Conservation (phyloP, 164 flowering plant genomes). For the Annona cherimola region DNA sequence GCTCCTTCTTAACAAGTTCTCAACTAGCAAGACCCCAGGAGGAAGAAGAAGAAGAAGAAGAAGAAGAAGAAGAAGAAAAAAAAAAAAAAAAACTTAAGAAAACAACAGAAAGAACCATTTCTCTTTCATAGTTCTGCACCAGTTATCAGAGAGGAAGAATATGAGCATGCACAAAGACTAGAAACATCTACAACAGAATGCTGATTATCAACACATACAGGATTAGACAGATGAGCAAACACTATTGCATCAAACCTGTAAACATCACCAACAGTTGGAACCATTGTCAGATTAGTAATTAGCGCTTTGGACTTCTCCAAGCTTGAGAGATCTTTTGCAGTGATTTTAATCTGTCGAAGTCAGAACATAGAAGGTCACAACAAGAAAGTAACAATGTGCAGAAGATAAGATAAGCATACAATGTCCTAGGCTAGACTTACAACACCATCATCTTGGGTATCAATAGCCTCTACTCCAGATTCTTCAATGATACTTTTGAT, state of each 20-base stretch:
- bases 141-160: no score
- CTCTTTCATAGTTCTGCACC: no score
- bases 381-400: background rate
- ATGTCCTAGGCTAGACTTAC: slow-evolving; percentile 34
- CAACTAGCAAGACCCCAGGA: no score
- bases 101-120: no score
- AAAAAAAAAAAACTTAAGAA: no score
- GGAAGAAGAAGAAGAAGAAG: no score
- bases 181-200: no score
- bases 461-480: slow-evolving; percentile 85
- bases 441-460: slow-evolving; percentile 71
- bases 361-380: background rate
- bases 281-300: slow-evolving; percentile 77
- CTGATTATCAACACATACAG: no score
- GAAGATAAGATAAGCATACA: background rate
- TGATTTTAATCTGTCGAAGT: slow-evolving; percentile 78
- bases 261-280: slow-evolving; percentile 83
- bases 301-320: slow-evolving; percentile 84
- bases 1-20: no score
- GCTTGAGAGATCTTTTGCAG: slow-evolving; percentile 68
- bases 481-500: slow-evolving; percentile 92
- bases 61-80: no score
- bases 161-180: no score
- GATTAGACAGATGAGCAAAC: background rate
- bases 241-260: slow-evolving; percentile 44